These are phyloP conservation scores for Jacaranda copaia DNA, from an alignment of 257 asterid genomes.

Conservation along the genomic window DNA sequence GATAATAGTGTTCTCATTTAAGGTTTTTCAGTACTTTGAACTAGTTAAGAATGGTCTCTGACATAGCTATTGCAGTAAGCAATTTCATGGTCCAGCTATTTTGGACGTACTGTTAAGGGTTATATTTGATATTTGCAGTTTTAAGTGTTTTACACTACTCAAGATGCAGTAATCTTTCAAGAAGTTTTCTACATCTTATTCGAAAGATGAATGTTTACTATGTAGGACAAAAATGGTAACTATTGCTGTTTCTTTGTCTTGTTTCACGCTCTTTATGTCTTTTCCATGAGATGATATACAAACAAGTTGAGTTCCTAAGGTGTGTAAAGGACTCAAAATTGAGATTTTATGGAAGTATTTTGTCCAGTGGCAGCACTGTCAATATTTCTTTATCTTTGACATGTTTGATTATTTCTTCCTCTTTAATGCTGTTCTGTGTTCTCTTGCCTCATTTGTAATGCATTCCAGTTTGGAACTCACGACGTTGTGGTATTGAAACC, in stretches of 20 bases:
- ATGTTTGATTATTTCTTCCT: slow-evolving; percentile 13
- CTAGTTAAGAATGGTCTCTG: slow-evolving; percentile 8
- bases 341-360: slow-evolving; percentile 16
- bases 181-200: not conserved
- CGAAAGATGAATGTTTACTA: not conserved
- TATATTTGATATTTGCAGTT: slow-evolving; percentile 19
- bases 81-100: not conserved
- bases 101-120: not conserved
- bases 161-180: not conserved
- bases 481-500: slow-evolving; percentile 89
- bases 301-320: not conserved
- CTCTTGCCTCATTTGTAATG: slow-evolving; percentile 30
- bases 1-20: slow-evolving; percentile 11
- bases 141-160: not conserved
- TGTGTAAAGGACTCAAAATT: slow-evolving; percentile 8
- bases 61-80: not conserved
- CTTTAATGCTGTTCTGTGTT: not conserved
- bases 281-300: slow-evolving; percentile 3
- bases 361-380: slow-evolving; percentile 30
- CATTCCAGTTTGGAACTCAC: slow-evolving; percentile 85
- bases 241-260: not conserved
- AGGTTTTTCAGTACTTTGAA: slow-evolving; percentile 1
- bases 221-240: not conserved
- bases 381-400: slow-evolving; percentile 19
- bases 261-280: not conserved